phyloP scores from a whole-genome alignment of 2,329 filamentous ascomycete species.

The Apiospora pterosperma region DNA sequence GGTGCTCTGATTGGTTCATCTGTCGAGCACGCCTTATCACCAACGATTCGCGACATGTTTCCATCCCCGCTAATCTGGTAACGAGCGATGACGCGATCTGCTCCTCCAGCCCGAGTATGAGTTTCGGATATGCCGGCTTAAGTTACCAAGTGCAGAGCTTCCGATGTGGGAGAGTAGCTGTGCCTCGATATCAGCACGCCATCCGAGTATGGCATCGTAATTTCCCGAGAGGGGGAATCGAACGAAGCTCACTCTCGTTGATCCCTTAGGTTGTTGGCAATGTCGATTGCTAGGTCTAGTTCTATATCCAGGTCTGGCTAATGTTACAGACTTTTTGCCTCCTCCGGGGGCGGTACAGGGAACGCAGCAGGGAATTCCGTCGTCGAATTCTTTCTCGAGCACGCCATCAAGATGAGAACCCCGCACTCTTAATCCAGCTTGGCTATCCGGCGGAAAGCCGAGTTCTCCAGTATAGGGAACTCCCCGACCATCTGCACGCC shows the following conservation, averaged over 20 bases:
- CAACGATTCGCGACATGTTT: not conserved
- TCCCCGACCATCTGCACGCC: slow-evolving; percentile 23
- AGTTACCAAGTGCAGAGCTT: too few species aligned
- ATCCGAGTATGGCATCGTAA: not conserved
- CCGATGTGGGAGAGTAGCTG: not conserved
- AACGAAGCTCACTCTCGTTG: too few species aligned
- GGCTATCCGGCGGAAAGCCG: slow-evolving; percentile 21
- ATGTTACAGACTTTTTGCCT: not conserved
- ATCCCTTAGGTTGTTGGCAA: too few species aligned
- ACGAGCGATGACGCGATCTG: not conserved
- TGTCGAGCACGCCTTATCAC: not conserved
- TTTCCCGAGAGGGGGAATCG: not conserved
- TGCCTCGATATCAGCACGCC: not conserved
- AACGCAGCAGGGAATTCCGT: not conserved
- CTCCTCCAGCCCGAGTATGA: not conserved
- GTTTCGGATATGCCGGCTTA: not conserved
- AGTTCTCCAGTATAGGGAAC: slow-evolving; percentile 27
- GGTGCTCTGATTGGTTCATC: not conserved
- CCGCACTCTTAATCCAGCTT: slow-evolving; percentile 10
- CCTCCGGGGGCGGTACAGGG: not conserved
- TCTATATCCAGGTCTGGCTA: not conserved
- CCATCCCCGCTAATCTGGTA: not conserved
- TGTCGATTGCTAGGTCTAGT: not conserved
- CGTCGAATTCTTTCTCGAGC: not conserved
- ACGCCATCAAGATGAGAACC: not conserved